A percentile compares a stretch with the other conserved stretches of the same genome.
phyloP scores from a whole-genome alignment of 2,329 filamentous ascomycete species.

The Botrytis fragariae region DNA sequence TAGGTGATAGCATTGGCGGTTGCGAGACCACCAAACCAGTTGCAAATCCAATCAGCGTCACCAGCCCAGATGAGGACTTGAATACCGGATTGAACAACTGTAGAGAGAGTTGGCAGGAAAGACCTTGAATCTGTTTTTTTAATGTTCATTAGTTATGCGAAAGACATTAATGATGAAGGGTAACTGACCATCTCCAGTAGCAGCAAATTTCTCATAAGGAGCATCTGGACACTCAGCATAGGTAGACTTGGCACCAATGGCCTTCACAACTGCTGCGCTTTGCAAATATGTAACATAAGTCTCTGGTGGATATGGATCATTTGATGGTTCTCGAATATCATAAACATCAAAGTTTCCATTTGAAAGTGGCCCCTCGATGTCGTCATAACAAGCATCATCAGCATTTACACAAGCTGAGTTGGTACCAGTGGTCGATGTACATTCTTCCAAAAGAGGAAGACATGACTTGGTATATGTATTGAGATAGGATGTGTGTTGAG shows the following conservation, averaged over 20 bases:
- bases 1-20: slow-evolving; percentile 49
- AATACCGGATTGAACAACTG: slow-evolving; percentile 49
- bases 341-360: slow-evolving; percentile 20
- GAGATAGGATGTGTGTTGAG: slow-evolving; percentile 37
- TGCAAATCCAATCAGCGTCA: slow-evolving; percentile 58
- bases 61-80: slow-evolving; percentile 51
- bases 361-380: slow-evolving; percentile 22
- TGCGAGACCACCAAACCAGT: slow-evolving; percentile 52
- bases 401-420: slow-evolving; percentile 72
- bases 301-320: slow-evolving; percentile 38
- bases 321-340: slow-evolving; percentile 23
- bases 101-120: slow-evolving; percentile 45
- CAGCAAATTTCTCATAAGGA: slow-evolving; percentile 41
- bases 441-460: slow-evolving; percentile 42
- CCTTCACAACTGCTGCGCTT: slow-evolving; percentile 39
- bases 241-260: slow-evolving; percentile 46
- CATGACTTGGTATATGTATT: slow-evolving; percentile 41
- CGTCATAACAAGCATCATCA: slow-evolving; percentile 47
- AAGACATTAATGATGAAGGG: slow-evolving; percentile 16
- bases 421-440: slow-evolving; percentile 59
- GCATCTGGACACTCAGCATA: slow-evolving; percentile 45
- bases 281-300: slow-evolving; percentile 46
- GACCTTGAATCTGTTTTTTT: slow-evolving; percentile 41
- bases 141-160: background rate
- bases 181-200: slow-evolving; percentile 43